Evolutionary conservation across 2,329 filamentous ascomycete genomes (phyloP).

Genomic region (Claviceps sp.): DNA sequence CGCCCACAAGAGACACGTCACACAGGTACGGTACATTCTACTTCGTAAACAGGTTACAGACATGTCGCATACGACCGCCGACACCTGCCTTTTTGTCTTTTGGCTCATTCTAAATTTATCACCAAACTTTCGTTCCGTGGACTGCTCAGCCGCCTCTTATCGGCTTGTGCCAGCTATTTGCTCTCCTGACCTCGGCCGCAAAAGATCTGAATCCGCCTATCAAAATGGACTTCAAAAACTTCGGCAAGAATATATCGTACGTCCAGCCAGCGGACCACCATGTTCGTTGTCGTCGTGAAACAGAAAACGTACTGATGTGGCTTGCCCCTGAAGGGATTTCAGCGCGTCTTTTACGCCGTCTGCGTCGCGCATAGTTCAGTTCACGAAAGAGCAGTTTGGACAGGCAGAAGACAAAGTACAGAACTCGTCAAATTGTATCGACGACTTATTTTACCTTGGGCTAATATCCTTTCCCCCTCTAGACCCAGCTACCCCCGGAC

Average conservation of each 20-base stretch:
- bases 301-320: slow-evolving; percentile 9
- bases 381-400: slow-evolving; percentile 94
- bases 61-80: no score
- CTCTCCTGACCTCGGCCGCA: background rate
- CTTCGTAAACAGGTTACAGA: no score
- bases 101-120: background rate
- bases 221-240: slow-evolving; percentile 45
- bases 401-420: slow-evolving; percentile 83
- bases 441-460: background rate
- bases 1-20: no score
- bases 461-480: slow-evolving; percentile 9
- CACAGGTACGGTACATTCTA: no score
- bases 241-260: slow-evolving; percentile 44
- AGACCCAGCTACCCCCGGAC: slow-evolving; percentile 94
- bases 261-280: slow-evolving; percentile 10
- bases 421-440: no score
- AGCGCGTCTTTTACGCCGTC: slow-evolving; percentile 85
- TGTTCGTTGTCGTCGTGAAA: background rate
- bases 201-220: background rate
- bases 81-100: background rate
- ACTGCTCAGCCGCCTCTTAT: background rate
- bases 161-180: background rate
- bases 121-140: background rate
- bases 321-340: slow-evolving; percentile 30
- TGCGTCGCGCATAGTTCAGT: slow-evolving; percentile 87